These are phyloP conservation scores for Heritiera fomes DNA, from an alignment of 345 rosid species.

Conservation along the genomic window DNA sequence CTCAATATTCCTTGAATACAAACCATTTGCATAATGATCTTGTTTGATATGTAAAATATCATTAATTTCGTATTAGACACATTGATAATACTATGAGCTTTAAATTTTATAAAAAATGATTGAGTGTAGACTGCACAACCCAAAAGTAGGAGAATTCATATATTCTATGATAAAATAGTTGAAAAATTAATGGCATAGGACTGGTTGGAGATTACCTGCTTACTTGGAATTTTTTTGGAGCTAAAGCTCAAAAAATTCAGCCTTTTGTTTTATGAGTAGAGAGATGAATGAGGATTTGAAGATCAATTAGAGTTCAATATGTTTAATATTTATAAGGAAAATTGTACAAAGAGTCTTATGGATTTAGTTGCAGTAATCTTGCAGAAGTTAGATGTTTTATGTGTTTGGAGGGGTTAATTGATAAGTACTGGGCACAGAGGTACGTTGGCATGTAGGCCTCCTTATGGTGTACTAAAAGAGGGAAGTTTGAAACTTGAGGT, in stretches of 20 bases:
- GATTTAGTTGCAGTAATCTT: not conserved
- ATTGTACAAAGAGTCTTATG: not conserved
- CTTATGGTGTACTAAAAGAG: not conserved
- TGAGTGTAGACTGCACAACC: not conserved
- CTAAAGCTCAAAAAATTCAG: not conserved
- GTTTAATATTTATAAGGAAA: constrained; percentile 3
- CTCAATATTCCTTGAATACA: not conserved
- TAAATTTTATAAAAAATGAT: not conserved
- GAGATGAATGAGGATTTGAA: not conserved
- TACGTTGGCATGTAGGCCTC: not conserved
- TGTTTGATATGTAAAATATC: not conserved
- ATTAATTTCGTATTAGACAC: not conserved
- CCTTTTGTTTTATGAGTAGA: not conserved
- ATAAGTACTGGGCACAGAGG: not conserved
- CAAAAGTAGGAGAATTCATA: not conserved
- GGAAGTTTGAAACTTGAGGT: constrained; percentile 1
- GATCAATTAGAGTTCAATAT: constrained; percentile 6
- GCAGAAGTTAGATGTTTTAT: not conserved
- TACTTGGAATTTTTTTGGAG: not conserved
- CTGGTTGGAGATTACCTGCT: not conserved
- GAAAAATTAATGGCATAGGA: not conserved
- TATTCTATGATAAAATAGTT: not conserved
- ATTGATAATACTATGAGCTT: not conserved
- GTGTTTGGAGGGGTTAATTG: not conserved
- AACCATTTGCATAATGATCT: constrained; percentile 8